These are phyloP conservation scores for Hansfordia pulvinata DNA, from an alignment of 2,329 filamentous ascomycete genomes.

Conservation along the genomic window DNA sequence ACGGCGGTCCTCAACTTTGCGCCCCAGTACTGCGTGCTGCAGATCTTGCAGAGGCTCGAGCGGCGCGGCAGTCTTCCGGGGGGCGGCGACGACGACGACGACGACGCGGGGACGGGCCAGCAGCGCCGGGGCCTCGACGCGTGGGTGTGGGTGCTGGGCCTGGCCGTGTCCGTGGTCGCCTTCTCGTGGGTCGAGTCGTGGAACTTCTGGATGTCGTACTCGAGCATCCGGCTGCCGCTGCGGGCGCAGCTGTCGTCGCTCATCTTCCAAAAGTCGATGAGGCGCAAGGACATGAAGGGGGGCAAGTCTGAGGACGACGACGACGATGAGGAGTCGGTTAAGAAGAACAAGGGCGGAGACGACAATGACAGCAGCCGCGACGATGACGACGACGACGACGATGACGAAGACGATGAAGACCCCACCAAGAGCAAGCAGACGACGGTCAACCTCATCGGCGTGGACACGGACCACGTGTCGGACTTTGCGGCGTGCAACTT, in stretches of 20 bases:
- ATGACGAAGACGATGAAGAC: conserved; percentile 33
- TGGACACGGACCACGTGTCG: conserved; percentile 56
- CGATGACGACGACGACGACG: conserved; percentile 17
- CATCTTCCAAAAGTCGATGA: conserved; percentile 65
- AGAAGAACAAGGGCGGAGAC: conserved; percentile 23
- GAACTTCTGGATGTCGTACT: conserved; percentile 53
- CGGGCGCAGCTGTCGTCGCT: conserved; percentile 57
- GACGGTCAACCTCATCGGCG: conserved; percentile 66
- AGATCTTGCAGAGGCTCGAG: conserved; percentile 53
- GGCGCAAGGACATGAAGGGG: conserved; percentile 67
- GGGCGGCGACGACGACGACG: too few species aligned
- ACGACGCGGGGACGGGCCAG: too few species aligned
- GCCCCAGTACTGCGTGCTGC: conserved; percentile 56
- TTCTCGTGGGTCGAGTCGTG: conserved; percentile 49
- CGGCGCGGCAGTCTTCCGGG: too few species aligned
- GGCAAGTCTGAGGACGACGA: conserved; percentile 69
- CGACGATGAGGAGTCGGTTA: conserved; percentile 54
- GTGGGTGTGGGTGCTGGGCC: conserved; percentile 54
- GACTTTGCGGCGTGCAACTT: conserved; percentile 57
- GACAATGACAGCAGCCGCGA: conserved; percentile 15
- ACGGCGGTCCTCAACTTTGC: conserved; percentile 49
- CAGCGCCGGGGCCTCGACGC: conserved; percentile 36
- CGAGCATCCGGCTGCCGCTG: conserved; percentile 49
- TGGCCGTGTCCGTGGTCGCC: conserved; percentile 46
- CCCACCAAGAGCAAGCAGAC: conserved; percentile 46